Evolutionary conservation across 1,284 basidiomycete genomes (phyloP), one percentile per base, ranked within the genome.

Genomic region (Sanghuangporus baumii): DNA sequence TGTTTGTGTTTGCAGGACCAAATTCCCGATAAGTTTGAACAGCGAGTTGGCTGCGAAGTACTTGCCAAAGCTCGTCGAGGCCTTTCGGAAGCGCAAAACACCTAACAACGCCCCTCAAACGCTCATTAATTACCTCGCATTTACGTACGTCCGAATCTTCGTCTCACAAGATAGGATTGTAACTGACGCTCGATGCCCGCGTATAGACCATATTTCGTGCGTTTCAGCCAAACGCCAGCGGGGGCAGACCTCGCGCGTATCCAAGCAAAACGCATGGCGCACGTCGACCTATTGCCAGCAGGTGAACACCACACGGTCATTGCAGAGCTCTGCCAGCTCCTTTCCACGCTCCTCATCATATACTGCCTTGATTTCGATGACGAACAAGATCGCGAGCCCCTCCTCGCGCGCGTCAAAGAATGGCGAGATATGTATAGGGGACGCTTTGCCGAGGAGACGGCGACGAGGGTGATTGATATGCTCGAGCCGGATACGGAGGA

Each of bases 11-110:
- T 23, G 20, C n/a, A 11, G 23, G 34, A 23, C 18, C 6, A 26
- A 2, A 23, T 1, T 23, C 6, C 20, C 11, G 26, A 51, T 12
- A 23, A 9, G 26, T 2, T 8, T 8, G 8, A 9, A n/a, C 31
- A 79, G 78, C 55, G 74, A 77, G 69, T 68, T 77, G 55, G 72
- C 76, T 34, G 78, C 78, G 38, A 76, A 71, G 61, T 72, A 77
- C 65, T 68, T 76, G 23, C 75, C 75, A 12, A 68, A 65, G 18
- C 65, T 78, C 31, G 67, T 72, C 2, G 68, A 70, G 18, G 69
- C 70, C 51, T 78, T 70, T 58, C 70, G 67, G 57, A 61, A 66
- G n/a, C 70, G 68, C 37, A 52, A 67, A 3, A 67, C 68, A 8
- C 67, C 69, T 3, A 60, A 71, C 20, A 74, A 71, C 55, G 59